Conservation (phyloP, 2,329 filamentous ascomycete genomes). For the Cladosporium colombiae region DNA sequence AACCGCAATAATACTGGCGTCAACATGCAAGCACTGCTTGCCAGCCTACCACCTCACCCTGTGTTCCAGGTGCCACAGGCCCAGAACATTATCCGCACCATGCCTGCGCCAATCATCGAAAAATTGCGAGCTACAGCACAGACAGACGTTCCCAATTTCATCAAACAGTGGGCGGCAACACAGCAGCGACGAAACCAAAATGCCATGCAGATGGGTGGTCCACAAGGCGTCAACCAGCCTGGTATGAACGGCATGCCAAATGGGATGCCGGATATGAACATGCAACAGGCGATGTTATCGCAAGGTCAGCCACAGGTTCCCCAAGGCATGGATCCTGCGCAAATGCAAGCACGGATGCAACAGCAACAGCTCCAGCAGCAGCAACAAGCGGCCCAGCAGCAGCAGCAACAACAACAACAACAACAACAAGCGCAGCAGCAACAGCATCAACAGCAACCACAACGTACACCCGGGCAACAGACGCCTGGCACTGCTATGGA, state of each 20-base stretch:
- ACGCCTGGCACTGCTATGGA: background rate
- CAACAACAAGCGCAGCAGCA: conserved; percentile 18
- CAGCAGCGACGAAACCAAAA: conserved; percentile 21
- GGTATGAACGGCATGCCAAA: conserved; percentile 14
- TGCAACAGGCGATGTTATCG: conserved; percentile 10
- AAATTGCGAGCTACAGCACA: conserved; percentile 3
- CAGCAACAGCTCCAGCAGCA: conserved; percentile 33
- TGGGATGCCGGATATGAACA: conserved; percentile 19
- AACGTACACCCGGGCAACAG: background rate
- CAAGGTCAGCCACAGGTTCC: conserved; percentile 13
- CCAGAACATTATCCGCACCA: conserved; percentile 15
- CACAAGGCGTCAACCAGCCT: conserved; percentile 10
- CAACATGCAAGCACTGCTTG: conserved; percentile 30
- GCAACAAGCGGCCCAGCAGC: conserved; percentile 13
- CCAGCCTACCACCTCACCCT: conserved; percentile 29
- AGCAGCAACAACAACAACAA: conserved; percentile 18
- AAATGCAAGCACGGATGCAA: conserved; percentile 22
- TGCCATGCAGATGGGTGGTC: conserved; percentile 16
- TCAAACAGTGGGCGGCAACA: conserved; percentile 30
- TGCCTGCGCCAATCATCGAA: conserved; percentile 18
- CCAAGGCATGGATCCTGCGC: conserved; percentile 9
- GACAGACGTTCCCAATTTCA: background rate
- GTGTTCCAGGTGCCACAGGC: conserved; percentile 14
- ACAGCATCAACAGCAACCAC: conserved; percentile 22
- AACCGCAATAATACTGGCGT: conserved; percentile 32